Base-by-base conservation (phyloP, 2,329 filamentous ascomycete genomes). In the Pseudogymnoascus sp. region DNA sequence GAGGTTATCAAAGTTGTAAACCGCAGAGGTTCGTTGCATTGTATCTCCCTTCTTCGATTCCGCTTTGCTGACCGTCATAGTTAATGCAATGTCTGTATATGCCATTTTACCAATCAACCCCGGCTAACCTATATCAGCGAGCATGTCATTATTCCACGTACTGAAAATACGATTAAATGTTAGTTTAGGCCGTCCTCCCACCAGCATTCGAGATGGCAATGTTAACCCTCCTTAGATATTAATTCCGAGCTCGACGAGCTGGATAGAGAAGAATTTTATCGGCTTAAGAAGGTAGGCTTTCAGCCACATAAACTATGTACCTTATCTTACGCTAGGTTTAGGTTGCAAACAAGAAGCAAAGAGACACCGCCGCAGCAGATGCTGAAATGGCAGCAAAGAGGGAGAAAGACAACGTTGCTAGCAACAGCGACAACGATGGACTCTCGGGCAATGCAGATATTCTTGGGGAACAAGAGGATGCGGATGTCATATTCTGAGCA, bases 1-100 rank as follows among this genome's bases (percentile, higher is more conserved):
- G 94, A 99, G 77, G 94, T 99, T 63, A 99, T 99, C 79, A 99
- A 99, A 80, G 92, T 97, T 27, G 94, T 99, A 62, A 99, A 99
- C 75, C 86, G 94, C 72, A 88, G 94, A 90, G 89, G 88, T 90
- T 76, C 74, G 80, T 73, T 58, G 3, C 15, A 33, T 35, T 55
- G 29, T 33, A 55, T 29, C 13, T 35, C 58, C 9, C 17, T 41
- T n/a, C 44, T 41, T 13, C 31, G 27, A n/a, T 29, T 27, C 21
- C 27, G 15, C 8, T 35, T 8, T n/a, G 61, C 60, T 64, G 69
- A 74, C 64, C 58, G 51, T 61, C 66, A 51, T 63, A 90, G 93
- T 97, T 15, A 97, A 97, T 73, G 93, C 93, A 63, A 97, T 97
- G 87, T 91, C 78, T 75, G 84, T 79, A 21, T 65, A 65, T 58